Base-by-base conservation (phyloP, 352 stramenopile genomes). In the Phytophthora vignae region DNA sequence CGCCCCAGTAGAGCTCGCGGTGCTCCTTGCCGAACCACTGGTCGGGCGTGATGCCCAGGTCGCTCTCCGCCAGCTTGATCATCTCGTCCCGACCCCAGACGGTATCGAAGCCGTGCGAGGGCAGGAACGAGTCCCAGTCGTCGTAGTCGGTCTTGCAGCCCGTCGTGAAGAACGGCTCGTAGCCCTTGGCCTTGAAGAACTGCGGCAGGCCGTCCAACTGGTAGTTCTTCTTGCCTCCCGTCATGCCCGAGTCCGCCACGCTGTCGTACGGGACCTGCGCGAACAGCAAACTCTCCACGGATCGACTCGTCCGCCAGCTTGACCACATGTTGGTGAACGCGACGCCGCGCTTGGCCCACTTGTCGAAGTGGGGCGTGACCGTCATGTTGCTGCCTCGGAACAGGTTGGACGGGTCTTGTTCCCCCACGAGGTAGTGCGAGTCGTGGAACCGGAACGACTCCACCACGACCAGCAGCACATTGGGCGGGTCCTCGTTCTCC, bases 391-490 rank as follows among this genome's bases (percentile, higher is more conserved):
- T 67, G n/a, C 66, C 66, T 14, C 71, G 69, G 33, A 66, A 66
- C 6, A 89, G 22, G 58, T 85, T 84, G 11, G 71, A 36, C 10
- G 64, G 64, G 48, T 76, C 71, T 8, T 79, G 66, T 11, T 88
- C 79, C 0, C 72, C 81, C 0, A 86, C 77, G 11, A 91, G 69
- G 31, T 87, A 89, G 44, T 77, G 73, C 25, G 81, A 91, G 62
- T 91, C 84, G 40, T 78, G 76, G 46, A 82, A 82, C 4, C 84
- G 76, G 54, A 90, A 88, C 9, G 84, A 91, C 53, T 91, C 84
- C 22, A 91, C 65, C 10, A 68, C 74, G 19, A 91, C 62, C 17
- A 90, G 66, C 1, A 91, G 29, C 11, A 90, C 84, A 48, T 90
- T 91, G 0, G 82, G 84, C 1, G 63, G 76, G 33, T 88, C 50